phyloP scores from a whole-genome alignment of 768 basidiomycete genomes.

The Lactarius pseudohatsudake region DNA sequence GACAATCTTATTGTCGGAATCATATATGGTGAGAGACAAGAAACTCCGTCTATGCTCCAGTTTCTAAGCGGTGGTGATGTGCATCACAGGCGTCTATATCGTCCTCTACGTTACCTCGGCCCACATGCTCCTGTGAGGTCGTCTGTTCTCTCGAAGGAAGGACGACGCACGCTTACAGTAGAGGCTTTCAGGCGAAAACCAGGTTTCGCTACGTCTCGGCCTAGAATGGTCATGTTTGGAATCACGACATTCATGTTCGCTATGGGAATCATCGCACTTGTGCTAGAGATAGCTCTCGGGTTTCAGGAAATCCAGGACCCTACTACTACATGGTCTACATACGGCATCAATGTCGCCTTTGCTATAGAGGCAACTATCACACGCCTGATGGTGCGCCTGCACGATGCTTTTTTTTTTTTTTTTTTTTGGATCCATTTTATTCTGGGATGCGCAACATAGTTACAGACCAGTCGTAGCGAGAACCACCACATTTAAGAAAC shows the following conservation, averaged over 20 bases:
- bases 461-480: no score
- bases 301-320: no score
- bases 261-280: constrained; percentile 11
- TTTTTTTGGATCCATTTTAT: no score
- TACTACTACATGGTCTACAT: no score
- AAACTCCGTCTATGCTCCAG: no score
- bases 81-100: constrained; percentile 4
- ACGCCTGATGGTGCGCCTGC: no score
- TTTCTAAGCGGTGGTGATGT: background rate
- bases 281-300: background rate
- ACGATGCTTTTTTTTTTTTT: no score
- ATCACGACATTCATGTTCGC: constrained; percentile 17
- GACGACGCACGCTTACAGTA: background rate
- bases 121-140: constrained; percentile 16
- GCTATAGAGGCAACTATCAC: no score
- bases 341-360: no score
- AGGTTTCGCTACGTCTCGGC: constrained; percentile 11
- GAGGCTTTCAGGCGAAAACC: background rate
- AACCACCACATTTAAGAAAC: no score
- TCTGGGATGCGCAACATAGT: no score
- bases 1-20: constrained; percentile 11
- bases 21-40: constrained; percentile 9
- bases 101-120: constrained; percentile 8
- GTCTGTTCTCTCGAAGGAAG: background rate
- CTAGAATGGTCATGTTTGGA: background rate